Evolutionary conservation across 2,329 filamentous ascomycete genomes (phyloP), one percentile per base, ranked within the genome.

Genomic region (Colletotrichum costaricense): DNA sequence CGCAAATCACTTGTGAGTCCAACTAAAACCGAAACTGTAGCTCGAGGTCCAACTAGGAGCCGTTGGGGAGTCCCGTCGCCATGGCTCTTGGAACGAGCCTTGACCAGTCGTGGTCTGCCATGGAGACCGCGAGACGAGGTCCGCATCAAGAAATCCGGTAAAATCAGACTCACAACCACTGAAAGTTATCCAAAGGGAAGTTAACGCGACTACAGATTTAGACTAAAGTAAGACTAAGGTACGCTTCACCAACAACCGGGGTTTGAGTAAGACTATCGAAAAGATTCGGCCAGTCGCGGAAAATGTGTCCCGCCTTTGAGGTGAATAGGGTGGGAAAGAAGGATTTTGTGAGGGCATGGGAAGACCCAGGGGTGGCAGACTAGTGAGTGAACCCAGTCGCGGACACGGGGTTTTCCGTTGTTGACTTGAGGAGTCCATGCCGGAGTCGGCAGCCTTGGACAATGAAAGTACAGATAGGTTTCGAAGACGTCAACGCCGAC

Each of bases 321-420:
- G 26, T 33, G 60, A 33, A 52, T 30, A 19, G 38, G 26, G 8
- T 64, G 52, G 54, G 54, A 24, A 30, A 28, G 30, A 69, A 35
- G 35, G 58, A 55, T 64, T 16, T 19, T 35, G 16, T 64, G 38
- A 69, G 67, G 67, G 52, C 33, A 64, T 58, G 60, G 42, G 42
- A 49, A 52, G 22, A 57, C 57, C 59, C 52, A 38, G 67, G 67
- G 59, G 35, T 58, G 35, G 28, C 59, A 65, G 26, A 24, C 67
- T 58, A 58, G 52, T 35, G n/a, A 69, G 24, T 30, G 33, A 69
- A 64, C 58, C 57, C 30, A 33, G 57, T 60, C 26, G 22, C 57
- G 33, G 55, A 26, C 58, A 52, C 58, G 33, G 66, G 33, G 49
- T 24, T 63, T 33, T 35, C 58, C 58, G 66, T 62, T 30, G 16